Base-by-base conservation (phyloP, 306 rosid species). In the Boehmeria nivea region DNA sequence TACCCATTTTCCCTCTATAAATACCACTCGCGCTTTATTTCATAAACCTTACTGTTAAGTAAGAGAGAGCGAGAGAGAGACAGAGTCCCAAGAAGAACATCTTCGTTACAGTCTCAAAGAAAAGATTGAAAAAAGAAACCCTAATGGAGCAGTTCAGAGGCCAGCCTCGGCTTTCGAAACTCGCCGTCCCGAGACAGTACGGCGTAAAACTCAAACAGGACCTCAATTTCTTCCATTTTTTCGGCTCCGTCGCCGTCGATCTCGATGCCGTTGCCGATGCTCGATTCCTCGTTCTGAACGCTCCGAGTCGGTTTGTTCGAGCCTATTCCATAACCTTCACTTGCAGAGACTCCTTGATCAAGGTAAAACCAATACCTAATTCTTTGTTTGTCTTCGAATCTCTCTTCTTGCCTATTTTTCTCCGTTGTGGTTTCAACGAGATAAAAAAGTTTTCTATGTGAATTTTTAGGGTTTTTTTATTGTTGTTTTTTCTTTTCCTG, bases 101-200 rank as follows among this genome's bases (percentile, higher is more conserved):
- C n/a, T n/a, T n/a, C n/a, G n/a, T n/a, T n/a, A n/a, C n/a, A n/a
- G n/a, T n/a, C n/a, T n/a, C n/a, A n/a, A n/a, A n/a, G n/a, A n/a
- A n/a, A n/a, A n/a, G n/a, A n/a, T n/a, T n/a, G n/a, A n/a, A n/a
- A n/a, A n/a, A n/a, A n/a, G n/a, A n/a, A n/a, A n/a, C n/a, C n/a
- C n/a, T n/a, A n/a, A n/a, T n/a, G n/a, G 80, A 72, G 62, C 77
- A 78, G 52, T 76, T 76, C 80, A 79, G 79, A 72, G 79, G 83
- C 49, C 80, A 61, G 68, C 15, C 82, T 10, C 60, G 79, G 74
- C 58, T 85, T 43, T 86, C 86, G 20, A 67, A 62, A 14, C 76
- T 76, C 22, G 82, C 84, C 17, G 48, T 70, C 60, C 89, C 89
- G 23, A 72, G 36, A 37, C 49, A 23, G 59, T 79, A 77, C 20